A percentile compares a stretch with the other conserved stretches of the same genome.
phyloP scores from a whole-genome alignment of 805 yeast genomes.

The Saccharomycopsis olivae region DNA sequence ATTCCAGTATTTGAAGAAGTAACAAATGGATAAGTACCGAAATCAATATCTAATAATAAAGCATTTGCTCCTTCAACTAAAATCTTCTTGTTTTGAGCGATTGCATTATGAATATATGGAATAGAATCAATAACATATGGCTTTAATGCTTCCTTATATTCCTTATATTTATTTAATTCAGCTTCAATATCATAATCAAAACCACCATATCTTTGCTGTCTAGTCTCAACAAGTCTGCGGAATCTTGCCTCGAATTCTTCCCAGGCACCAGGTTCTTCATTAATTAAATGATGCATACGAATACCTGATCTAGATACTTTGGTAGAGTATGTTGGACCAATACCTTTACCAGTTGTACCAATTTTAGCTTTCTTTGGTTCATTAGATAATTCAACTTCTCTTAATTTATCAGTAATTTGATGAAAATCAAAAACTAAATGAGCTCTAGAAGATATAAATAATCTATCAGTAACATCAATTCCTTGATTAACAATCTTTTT shows the following conservation, averaged over 20 bases:
- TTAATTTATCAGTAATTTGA: slow-evolving; percentile 90
- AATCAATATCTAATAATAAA: slow-evolving; percentile 92
- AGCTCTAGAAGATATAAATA: slow-evolving; percentile 86
- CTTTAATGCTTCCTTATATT: slow-evolving; percentile 58
- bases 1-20: slow-evolving; percentile 94
- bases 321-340: slow-evolving; percentile 96
- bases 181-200: slow-evolving; percentile 79
- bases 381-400: slow-evolving; percentile 78
- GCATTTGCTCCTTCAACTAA: slow-evolving; percentile 98
- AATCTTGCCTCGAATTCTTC: slow-evolving; percentile 74
- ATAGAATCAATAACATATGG: slow-evolving; percentile 95
- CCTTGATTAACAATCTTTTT: slow-evolving; percentile 76
- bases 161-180: slow-evolving; percentile 70
- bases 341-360: slow-evolving; percentile 98
- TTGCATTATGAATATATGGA: slow-evolving; percentile 69
- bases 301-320: slow-evolving; percentile 95
- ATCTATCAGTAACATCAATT: slow-evolving; percentile 49
- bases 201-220: slow-evolving; percentile 86
- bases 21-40: slow-evolving; percentile 96
- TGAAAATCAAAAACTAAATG: slow-evolving; percentile 97
- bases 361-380: slow-evolving; percentile 67
- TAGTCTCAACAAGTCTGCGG: slow-evolving; percentile 65
- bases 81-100: slow-evolving; percentile 70
- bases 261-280: slow-evolving; percentile 88
- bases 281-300: slow-evolving; percentile 90